Evolutionary conservation across 1,284 basidiomycete genomes (phyloP).

Genomic region (Vanrija sp.): DNA sequence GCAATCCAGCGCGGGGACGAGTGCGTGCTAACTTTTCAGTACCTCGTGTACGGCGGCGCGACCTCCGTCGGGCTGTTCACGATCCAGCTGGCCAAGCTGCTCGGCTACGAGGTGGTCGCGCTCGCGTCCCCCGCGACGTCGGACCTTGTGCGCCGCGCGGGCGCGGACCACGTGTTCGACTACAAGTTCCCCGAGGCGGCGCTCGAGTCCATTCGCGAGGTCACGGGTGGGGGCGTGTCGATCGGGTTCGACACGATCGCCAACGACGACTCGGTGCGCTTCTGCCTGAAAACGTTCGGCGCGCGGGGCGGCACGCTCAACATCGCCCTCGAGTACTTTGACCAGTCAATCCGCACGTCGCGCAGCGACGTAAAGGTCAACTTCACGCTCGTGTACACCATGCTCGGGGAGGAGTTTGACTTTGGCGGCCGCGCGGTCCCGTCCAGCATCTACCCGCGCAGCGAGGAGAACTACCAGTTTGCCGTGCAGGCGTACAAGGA

Average conservation of each 20-base stretch:
- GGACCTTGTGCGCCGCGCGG: slow-evolving; percentile 49
- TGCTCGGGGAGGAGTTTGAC: slow-evolving; percentile 32
- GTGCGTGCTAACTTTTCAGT: slow-evolving; percentile 7
- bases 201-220: slow-evolving; percentile 26
- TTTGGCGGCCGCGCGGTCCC: slow-evolving; percentile 22
- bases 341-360: slow-evolving; percentile 7
- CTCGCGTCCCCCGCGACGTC: slow-evolving; percentile 50
- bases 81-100: slow-evolving; percentile 51
- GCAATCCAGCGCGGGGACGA: no score
- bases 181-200: slow-evolving; percentile 28
- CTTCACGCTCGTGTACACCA: slow-evolving; percentile 14
- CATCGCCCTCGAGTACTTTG: slow-evolving; percentile 17
- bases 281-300: slow-evolving; percentile 28
- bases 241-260: slow-evolving; percentile 38
- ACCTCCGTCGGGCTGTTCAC: slow-evolving; percentile 52
- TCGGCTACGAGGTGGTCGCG: slow-evolving; percentile 51
- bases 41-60: slow-evolving; percentile 52
- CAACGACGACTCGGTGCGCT: slow-evolving; percentile 22
- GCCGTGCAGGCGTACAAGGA: slow-evolving; percentile 20
- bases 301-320: slow-evolving; percentile 27
- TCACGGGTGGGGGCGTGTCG: slow-evolving; percentile 31
- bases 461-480: slow-evolving; percentile 21
- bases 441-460: slow-evolving; percentile 17
- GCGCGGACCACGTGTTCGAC: slow-evolving; percentile 48
- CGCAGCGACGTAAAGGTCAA: slow-evolving; percentile 25